Conservation (phyloP, 495 filamentous ascomycete genomes). For the Lasiosphaeriaceae sp. region DNA sequence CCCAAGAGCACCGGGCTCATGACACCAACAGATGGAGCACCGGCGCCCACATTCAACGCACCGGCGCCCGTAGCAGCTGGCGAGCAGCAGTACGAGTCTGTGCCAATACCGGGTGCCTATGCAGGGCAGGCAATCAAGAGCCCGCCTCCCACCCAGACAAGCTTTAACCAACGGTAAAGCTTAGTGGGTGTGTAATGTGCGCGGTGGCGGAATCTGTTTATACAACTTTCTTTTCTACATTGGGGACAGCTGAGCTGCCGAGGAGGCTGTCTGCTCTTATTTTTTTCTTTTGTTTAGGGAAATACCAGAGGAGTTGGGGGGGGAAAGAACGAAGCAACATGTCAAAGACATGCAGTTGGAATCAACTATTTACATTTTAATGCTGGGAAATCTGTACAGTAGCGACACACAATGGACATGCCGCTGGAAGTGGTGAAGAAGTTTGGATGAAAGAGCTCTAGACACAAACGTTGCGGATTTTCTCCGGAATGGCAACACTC, state of each 20-base stretch:
- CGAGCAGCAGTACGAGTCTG: constrained; percentile 62
- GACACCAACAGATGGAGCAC: constrained; percentile 15
- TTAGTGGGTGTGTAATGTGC: not conserved
- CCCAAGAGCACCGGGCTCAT: constrained; percentile 47
- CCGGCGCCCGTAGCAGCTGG: constrained; percentile 55
- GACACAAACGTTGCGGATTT: not conserved
- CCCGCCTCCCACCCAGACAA: constrained; percentile 38
- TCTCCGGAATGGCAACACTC: not conserved
- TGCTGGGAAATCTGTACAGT: constrained; percentile 2
- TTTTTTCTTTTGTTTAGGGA: constrained; percentile 12
- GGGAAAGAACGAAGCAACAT: not conserved
- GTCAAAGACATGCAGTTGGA: not conserved
- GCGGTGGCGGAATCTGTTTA: constrained; percentile 11
- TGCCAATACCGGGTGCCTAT: constrained; percentile 66
- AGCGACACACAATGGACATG: not conserved
- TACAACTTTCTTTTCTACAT: constrained; percentile 23
- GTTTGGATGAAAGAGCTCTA: not conserved
- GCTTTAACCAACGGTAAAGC: constrained; percentile 27
- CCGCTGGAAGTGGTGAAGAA: not conserved
- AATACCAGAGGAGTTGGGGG: constrained; percentile 27
- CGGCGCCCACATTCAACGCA: constrained; percentile 25
- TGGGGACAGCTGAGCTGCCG: constrained; percentile 18
- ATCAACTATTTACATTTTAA: constrained; percentile 14
- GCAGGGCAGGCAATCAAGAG: constrained; percentile 41
- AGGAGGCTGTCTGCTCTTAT: constrained; percentile 11